Conservation (phyloP, 1,139 yeast genomes). For the Pichia sp. region DNA sequence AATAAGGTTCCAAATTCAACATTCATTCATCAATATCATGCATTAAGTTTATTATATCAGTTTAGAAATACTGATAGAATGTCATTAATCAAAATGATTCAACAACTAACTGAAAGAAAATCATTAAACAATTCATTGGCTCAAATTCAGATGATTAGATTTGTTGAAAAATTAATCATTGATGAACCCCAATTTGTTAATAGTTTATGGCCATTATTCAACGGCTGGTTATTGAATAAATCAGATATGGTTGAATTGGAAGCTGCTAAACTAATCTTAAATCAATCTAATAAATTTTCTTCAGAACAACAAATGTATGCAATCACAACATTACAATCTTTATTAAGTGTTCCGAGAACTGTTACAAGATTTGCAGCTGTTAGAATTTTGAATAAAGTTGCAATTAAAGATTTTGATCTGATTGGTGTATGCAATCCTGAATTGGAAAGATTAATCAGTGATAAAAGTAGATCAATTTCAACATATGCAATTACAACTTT, state of each 20-base stretch:
- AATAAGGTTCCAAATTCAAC: slow-evolving; percentile 59
- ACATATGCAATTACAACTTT: slow-evolving; percentile 97
- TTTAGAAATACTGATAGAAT: slow-evolving; percentile 87
- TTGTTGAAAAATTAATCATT: slow-evolving; percentile 60
- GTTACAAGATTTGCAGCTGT: slow-evolving; percentile 91
- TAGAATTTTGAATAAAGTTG: slow-evolving; percentile 78
- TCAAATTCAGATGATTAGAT: slow-evolving; percentile 76
- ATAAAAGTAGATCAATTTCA: slow-evolving; percentile 86
- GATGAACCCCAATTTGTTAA: slow-evolving; percentile 51
- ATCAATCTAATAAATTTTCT: slow-evolving; percentile 46
- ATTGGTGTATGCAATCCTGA: slow-evolving; percentile 72
- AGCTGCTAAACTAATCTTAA: slow-evolving; percentile 79
- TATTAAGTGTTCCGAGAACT: slow-evolving; percentile 82
- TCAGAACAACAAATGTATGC: slow-evolving; percentile 65
- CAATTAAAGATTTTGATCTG: slow-evolving; percentile 74
- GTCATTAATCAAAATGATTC: slow-evolving; percentile 88
- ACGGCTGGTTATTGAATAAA: slow-evolving; percentile 70
- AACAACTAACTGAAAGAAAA: slow-evolving; percentile 54
- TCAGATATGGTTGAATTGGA: slow-evolving; percentile 89
- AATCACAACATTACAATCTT: slow-evolving; percentile 63
- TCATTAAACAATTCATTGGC: slow-evolving; percentile 71
- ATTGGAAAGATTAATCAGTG: slow-evolving; percentile 80
- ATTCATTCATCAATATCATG: slow-evolving; percentile 90
- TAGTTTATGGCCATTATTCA: slow-evolving; percentile 58
- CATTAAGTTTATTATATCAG: slow-evolving; percentile 82